Percentiles rank a stretch among this genome's conserved stretches.
phyloP scores from a whole-genome alignment of 2,329 filamentous ascomycete genomes.

The Pleomassaria siparia region DNA sequence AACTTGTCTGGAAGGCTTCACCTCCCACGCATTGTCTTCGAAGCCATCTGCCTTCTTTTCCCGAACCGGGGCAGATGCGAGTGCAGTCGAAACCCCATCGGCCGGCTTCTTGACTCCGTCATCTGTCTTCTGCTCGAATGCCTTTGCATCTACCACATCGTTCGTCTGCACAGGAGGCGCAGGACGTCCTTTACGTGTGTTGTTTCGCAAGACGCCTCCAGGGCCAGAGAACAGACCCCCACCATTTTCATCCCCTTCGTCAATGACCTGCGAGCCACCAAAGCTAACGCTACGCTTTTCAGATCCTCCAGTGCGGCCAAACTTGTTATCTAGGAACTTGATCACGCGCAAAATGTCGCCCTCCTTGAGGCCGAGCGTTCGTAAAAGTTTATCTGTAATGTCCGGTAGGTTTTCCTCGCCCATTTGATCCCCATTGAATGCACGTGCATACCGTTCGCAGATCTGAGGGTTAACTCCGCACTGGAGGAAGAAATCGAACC shows the following conservation, averaged over 20 bases:
- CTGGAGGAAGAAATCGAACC: conserved; percentile 97
- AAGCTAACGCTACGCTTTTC: conserved; percentile 59
- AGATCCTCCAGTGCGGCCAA: conserved; percentile 60
- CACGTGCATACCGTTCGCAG: conserved; percentile 90
- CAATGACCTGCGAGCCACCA: conserved; percentile 56
- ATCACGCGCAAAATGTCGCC: conserved; percentile 96
- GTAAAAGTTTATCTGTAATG: conserved; percentile 78
- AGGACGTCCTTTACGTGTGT: conserved; percentile 88
- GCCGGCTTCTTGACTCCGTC: conserved; percentile 47
- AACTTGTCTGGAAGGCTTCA: conserved; percentile 74
- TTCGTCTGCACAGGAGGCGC: conserved; percentile 82
- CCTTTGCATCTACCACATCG: conserved; percentile 84
- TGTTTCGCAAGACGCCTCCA: conserved; percentile 88
- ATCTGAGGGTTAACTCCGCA: conserved; percentile 90
- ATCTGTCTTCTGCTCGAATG: conserved; percentile 66
- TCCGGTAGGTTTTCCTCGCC: conserved; percentile 90
- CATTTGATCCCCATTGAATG: conserved; percentile 91
- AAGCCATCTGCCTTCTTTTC: conserved; percentile 66
- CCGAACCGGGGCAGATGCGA: conserved; percentile 50
- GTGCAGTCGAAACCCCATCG: conserved; percentile 53
- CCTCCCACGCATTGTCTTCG: conserved; percentile 96
- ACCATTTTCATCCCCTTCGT: conserved; percentile 56
- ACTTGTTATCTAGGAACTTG: conserved; percentile 82
- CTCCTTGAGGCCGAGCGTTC: conserved; percentile 90
- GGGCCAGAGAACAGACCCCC: conserved; percentile 88